phyloP scores from a whole-genome alignment of 2,329 filamentous ascomycete genomes.

The Graphilbum fragrans region DNA sequence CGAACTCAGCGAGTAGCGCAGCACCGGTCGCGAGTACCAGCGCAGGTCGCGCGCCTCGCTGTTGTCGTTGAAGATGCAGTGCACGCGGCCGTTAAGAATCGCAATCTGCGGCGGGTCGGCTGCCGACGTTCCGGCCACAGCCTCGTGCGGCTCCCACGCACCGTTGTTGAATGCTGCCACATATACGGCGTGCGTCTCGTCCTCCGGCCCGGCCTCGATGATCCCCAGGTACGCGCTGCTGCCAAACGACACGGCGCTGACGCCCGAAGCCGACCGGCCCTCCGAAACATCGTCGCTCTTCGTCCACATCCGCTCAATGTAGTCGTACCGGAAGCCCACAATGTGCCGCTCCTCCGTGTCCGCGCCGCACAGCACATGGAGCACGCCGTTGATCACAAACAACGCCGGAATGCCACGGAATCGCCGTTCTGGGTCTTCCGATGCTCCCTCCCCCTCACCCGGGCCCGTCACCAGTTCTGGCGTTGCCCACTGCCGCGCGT shows the following conservation, averaged over 20 bases:
- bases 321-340: slow-evolving; percentile 18
- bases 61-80: slow-evolving; percentile 20
- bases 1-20: slow-evolving; percentile 25
- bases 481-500: slow-evolving; percentile 8
- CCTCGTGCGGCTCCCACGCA: slow-evolving; percentile 13
- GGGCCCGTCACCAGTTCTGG: slow-evolving; percentile 6
- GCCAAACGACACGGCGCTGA: slow-evolving; percentile 21
- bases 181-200: slow-evolving; percentile 11
- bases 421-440: background rate
- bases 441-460: slow-evolving; percentile 2
- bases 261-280: slow-evolving; percentile 18
- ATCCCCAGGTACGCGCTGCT: slow-evolving; percentile 17
- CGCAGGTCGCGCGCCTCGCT: slow-evolving; percentile 17
- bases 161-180: slow-evolving; percentile 11
- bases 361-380: slow-evolving; percentile 19
- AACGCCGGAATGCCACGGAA: slow-evolving; percentile 21
- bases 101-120: slow-evolving; percentile 15
- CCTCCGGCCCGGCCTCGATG: slow-evolving; percentile 13
- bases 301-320: slow-evolving; percentile 16
- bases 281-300: slow-evolving; percentile 19
- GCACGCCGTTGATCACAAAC: slow-evolving; percentile 17
- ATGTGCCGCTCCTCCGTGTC: slow-evolving; percentile 16
- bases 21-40: slow-evolving; percentile 22
- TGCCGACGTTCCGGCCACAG: slow-evolving; percentile 9
- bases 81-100: slow-evolving; percentile 18